A percentile compares a stretch with the other conserved stretches of the same genome.
Conservation (phyloP, 208 protist species). For the Acanthamoeba quina region DNA sequence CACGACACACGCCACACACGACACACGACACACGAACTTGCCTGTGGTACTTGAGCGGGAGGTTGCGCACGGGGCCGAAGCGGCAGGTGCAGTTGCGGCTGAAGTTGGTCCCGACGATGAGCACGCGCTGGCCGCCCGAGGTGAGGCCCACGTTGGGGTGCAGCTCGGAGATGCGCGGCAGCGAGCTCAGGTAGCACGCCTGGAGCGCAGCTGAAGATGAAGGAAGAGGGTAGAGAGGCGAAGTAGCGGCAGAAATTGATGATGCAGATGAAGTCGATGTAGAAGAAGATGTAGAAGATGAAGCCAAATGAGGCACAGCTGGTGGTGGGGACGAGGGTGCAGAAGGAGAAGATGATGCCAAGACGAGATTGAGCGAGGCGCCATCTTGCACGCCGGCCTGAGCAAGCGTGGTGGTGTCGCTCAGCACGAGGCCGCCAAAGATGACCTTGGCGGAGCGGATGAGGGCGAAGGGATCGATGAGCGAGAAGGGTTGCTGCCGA, state of each 20-base stretch:
- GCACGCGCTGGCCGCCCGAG: slow-evolving; percentile 31
- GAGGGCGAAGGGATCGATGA: neutral
- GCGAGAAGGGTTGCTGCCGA: neutral
- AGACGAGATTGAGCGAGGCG: neutral
- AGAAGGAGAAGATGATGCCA: neutral
- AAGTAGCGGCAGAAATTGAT: neutral
- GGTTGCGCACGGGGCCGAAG: slow-evolving; percentile 42
- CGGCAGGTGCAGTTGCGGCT: slow-evolving; percentile 23
- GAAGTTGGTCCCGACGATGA: slow-evolving; percentile 41
- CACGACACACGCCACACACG: neutral
- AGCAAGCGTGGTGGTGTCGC: neutral
- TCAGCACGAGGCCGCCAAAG: neutral
- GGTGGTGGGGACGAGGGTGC: neutral
- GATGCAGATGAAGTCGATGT: neutral
- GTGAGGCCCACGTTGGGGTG: slow-evolving; percentile 39
- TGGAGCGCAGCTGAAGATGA: neutral
- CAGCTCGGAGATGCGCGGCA: slow-evolving; percentile 18
- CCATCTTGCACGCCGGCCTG: neutral
- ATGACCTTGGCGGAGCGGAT: neutral
- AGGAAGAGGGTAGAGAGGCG: neutral
- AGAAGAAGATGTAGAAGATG: no score
- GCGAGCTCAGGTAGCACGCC: neutral
- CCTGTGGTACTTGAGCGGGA: slow-evolving; percentile 41
- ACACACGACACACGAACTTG: neutral
- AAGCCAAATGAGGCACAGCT: no score